Percentiles rank a stretch among this genome's conserved stretches.
Conservation (phyloP, 148 eudicot genomes). For the Rhododendron ovatum region DNA sequence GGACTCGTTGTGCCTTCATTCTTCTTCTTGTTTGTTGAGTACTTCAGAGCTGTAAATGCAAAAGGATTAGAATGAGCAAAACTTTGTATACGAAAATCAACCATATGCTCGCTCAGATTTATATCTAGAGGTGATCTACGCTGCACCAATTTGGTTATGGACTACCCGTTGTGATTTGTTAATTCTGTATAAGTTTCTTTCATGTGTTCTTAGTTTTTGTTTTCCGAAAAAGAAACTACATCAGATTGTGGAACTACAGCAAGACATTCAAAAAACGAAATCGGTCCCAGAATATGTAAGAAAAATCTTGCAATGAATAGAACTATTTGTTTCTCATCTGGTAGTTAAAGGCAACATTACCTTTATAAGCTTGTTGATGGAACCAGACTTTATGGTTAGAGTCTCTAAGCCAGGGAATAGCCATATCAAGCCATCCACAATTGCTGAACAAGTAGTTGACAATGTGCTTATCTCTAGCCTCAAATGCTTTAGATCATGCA, state of each 20-base stretch:
- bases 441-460: background rate
- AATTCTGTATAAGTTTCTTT: background rate
- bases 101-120: background rate
- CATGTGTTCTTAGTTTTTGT: background rate
- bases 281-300: background rate
- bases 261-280: too few species aligned
- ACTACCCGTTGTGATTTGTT: background rate
- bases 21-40: background rate
- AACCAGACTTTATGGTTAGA: conserved; percentile 1
- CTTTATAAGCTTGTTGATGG: background rate
- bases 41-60: background rate
- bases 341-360: background rate
- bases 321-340: background rate
- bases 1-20: too few species aligned
- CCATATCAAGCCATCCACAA: conserved; percentile 1
- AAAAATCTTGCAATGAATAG: background rate
- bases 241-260: too few species aligned
- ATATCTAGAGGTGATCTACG: background rate
- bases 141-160: background rate
- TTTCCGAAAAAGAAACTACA: background rate
- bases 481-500: too few species aligned
- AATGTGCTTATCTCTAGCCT: too few species aligned
- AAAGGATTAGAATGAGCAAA: background rate
- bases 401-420: background rate
- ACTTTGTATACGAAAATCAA: too few species aligned